These are phyloP conservation scores for Rhizoctonia solani DNA, from an alignment of 1,284 basidiomycete genomes.

Conservation along the genomic window DNA sequence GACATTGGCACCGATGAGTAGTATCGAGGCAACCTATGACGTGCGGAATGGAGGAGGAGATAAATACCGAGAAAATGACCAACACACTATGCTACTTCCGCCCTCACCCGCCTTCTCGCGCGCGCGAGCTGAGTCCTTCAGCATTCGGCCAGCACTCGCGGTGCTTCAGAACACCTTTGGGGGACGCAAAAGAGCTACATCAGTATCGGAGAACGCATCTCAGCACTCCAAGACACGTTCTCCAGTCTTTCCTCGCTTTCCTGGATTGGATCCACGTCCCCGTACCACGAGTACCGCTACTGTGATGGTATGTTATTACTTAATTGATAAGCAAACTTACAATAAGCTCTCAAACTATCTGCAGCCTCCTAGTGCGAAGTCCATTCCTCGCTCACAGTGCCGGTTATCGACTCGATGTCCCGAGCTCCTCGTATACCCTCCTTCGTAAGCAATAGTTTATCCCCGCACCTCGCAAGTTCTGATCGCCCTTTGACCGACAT, in stretches of 20 bases:
- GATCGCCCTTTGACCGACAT: constrained; percentile 23
- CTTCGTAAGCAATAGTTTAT: constrained; percentile 33
- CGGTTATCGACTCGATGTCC: constrained; percentile 28
- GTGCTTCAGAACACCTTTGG: constrained; percentile 29
- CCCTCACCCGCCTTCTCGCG: constrained; percentile 3
- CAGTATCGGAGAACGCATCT: constrained; percentile 4
- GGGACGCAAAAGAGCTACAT: constrained; percentile 7
- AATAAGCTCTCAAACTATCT: neutral
- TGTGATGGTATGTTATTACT: constrained; percentile 3
- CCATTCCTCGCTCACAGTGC: constrained; percentile 1
- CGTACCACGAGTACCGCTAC: constrained; percentile 10
- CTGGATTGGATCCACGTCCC: constrained; percentile 16
- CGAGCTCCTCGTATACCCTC: constrained; percentile 30
- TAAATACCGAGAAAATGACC: neutral
- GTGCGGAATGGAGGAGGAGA: neutral
- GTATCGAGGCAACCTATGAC: constrained; percentile 21
- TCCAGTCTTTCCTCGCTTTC: constrained; percentile 6
- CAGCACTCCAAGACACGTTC: constrained; percentile 10
- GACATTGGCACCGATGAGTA: constrained; percentile 7
- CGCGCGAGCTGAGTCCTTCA: constrained; percentile 13
- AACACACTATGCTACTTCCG: neutral
- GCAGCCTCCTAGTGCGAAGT: constrained; percentile 8
- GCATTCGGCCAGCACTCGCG: constrained; percentile 22
- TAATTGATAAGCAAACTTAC: too few species aligned
- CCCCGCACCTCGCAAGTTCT: constrained; percentile 21